Percentiles rank a stretch among this genome's conserved stretches.
phyloP scores from a whole-genome alignment of 208 protist genomes.

The Trypanosoma brucei region DNA sequence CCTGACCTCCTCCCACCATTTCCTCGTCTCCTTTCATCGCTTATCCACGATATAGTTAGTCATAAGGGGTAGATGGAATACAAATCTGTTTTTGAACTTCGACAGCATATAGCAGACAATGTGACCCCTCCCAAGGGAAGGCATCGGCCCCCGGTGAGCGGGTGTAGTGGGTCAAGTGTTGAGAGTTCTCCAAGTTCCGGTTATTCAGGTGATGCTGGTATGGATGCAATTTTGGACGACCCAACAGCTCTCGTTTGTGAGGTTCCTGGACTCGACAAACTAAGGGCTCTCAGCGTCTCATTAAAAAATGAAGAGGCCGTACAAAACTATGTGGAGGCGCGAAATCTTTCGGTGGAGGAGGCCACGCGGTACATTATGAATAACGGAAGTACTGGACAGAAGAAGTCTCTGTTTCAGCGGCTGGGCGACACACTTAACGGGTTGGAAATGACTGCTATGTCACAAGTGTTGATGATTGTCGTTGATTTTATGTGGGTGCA shows the following conservation, averaged over 20 bases:
- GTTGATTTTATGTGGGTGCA: slow-evolving; percentile 86
- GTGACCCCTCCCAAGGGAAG: slow-evolving; percentile 18
- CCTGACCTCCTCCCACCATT: no score
- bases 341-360: slow-evolving; percentile 81
- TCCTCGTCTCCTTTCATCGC: neutral
- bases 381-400: slow-evolving; percentile 85
- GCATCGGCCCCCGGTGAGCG: neutral
- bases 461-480: slow-evolving; percentile 68
- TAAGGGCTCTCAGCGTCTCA: slow-evolving; percentile 78
- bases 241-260: slow-evolving; percentile 84
- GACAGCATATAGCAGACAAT: slow-evolving; percentile 71
- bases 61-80: slow-evolving; percentile 38
- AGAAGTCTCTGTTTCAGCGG: slow-evolving; percentile 74
- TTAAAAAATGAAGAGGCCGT: slow-evolving; percentile 86
- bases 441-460: slow-evolving; percentile 44
- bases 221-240: slow-evolving; percentile 49
- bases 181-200: slow-evolving; percentile 1
- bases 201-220: neutral
- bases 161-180: neutral
- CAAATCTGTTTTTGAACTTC: slow-evolving; percentile 83
- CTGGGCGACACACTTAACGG: slow-evolving; percentile 58
- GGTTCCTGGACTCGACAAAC: slow-evolving; percentile 78
- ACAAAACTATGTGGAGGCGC: slow-evolving; percentile 83
- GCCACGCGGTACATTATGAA: slow-evolving; percentile 84
- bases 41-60: neutral